Conservation (phyloP, 2,329 filamentous ascomycete species). For the Ophiostoma ips region DNA sequence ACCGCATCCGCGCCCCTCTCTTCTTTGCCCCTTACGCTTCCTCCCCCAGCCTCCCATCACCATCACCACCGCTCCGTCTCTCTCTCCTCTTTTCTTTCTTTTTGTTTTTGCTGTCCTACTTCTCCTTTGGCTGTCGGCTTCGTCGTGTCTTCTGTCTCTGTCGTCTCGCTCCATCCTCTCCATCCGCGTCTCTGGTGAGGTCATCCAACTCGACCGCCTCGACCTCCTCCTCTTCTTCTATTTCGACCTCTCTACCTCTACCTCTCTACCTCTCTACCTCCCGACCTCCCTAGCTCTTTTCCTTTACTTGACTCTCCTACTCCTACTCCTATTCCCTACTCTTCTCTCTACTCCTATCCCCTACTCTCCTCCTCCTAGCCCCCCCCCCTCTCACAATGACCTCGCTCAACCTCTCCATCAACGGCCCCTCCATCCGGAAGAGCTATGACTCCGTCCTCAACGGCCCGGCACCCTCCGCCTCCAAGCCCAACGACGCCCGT, state of each 20-base stretch:
- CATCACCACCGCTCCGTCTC: conserved; percentile 1
- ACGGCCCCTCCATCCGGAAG: conserved; percentile 73
- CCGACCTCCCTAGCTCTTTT: not conserved
- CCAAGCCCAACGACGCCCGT: conserved; percentile 72
- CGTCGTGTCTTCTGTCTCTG: not conserved
- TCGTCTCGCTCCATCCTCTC: not conserved
- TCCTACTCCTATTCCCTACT: no score
- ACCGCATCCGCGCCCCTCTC: conserved; percentile 5
- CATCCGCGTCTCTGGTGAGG: not conserved
- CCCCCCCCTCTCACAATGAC: no score
- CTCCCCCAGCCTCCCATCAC: conserved; percentile 3
- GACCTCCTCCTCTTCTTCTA: no score
- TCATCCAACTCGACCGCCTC: not conserved
- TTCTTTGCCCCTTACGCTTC: not conserved
- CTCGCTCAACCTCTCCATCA: conserved; percentile 64
- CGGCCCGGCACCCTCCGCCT: conserved; percentile 33
- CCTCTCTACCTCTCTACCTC: not conserved
- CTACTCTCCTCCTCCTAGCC: not conserved
- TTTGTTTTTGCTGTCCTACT: not conserved
- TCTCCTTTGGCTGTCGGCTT: not conserved
- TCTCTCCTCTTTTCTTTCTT: not conserved
- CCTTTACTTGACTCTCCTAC: not conserved
- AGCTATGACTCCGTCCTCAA: conserved; percentile 52
- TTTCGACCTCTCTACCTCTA: no score
- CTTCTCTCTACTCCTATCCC: not conserved